Percentiles rank a stretch among this genome's conserved stretches.
Conservation (phyloP, 2,329 filamentous ascomycete genomes). For the Diaporthe citri region DNA sequence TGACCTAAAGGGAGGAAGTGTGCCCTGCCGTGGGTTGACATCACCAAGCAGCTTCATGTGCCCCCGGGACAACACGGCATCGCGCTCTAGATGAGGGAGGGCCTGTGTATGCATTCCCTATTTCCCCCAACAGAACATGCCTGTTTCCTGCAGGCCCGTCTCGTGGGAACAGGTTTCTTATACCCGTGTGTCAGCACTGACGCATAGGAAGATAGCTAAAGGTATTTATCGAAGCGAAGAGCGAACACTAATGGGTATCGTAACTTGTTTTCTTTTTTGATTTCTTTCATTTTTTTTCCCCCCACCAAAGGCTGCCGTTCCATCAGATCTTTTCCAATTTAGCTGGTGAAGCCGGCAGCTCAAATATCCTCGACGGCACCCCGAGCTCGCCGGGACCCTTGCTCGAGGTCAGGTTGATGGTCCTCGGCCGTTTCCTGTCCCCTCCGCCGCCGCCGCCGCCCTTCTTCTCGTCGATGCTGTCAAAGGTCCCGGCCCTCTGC, state of each 20-base stretch:
- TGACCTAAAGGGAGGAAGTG: background rate
- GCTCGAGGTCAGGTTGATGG: conserved; percentile 11
- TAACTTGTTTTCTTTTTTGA: background rate
- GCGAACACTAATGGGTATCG: background rate
- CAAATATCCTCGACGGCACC: conserved; percentile 16
- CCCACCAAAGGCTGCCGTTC: background rate
- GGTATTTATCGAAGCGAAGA: background rate
- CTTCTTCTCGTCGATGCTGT: conserved; percentile 22
- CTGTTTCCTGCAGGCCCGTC: background rate
- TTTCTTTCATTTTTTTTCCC: background rate
- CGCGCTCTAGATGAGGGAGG: background rate
- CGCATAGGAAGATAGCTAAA: background rate
- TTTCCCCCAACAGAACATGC: background rate
- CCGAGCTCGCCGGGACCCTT: conserved; percentile 9
- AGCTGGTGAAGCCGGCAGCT: conserved; percentile 17
- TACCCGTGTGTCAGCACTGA: background rate
- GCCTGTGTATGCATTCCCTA: background rate
- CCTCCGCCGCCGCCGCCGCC: background rate
- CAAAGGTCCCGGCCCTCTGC: conserved; percentile 12
- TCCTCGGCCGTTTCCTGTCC: conserved; percentile 21
- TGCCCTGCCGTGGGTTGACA: background rate
- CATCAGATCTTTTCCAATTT: conserved; percentile 18
- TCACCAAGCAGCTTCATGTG: background rate
- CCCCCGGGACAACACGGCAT: background rate
- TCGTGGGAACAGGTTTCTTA: background rate